Evolutionary conservation across 176 grass and related monocot species (phyloP).

Genomic region (Thinopyrum elongatum): DNA sequence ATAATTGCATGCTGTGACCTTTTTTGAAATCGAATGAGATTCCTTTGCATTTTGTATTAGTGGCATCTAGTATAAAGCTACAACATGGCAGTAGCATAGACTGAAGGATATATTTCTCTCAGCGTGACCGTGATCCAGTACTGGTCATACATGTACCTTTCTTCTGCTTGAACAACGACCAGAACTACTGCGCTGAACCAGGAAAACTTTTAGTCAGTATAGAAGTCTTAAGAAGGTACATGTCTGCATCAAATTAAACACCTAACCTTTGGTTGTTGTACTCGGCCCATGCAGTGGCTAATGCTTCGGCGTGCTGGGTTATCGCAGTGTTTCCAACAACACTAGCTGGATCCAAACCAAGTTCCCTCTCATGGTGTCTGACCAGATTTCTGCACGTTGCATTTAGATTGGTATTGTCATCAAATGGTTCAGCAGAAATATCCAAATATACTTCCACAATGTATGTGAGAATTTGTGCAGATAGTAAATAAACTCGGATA

Average conservation of each 20-base stretch:
- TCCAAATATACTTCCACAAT: neutral
- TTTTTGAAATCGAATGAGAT: neutral
- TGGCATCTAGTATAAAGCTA: neutral
- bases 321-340: conserved; percentile 34
- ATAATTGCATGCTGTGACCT: neutral
- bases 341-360: conserved; percentile 19
- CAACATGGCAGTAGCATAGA: neutral
- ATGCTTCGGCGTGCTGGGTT: conserved; percentile 32
- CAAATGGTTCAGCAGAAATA: neutral
- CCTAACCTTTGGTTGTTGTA: conserved; percentile 47
- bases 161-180: conserved; percentile 64
- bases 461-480: neutral
- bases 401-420: neutral
- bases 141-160: conserved; percentile 71
- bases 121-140: conserved; percentile 49
- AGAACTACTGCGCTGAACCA: conserved; percentile 50
- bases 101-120: conserved; percentile 64
- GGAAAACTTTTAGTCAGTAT: neutral
- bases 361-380: conserved; percentile 22
- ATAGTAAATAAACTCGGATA: neutral
- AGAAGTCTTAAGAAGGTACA: neutral
- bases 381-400: conserved; percentile 26
- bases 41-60: neutral
- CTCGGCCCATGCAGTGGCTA: conserved; percentile 43
- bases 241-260: neutral